A percentile compares a stretch with the other conserved stretches of the same genome.
Conservation (phyloP, 2,329 filamentous ascomycete genomes). For the Diaporthe citri region DNA sequence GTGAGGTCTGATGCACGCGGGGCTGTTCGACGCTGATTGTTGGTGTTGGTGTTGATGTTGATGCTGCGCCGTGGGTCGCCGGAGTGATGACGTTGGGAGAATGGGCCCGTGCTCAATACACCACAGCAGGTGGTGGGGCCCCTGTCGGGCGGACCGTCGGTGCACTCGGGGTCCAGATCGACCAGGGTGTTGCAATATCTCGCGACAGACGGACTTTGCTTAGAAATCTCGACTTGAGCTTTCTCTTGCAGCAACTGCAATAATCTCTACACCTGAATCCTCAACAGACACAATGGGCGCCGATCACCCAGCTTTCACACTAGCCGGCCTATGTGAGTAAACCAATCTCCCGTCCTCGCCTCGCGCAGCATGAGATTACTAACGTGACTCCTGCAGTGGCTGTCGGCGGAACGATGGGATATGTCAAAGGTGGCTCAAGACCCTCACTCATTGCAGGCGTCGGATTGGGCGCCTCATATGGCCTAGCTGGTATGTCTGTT, state of each 20-base stretch:
- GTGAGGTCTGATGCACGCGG: not conserved
- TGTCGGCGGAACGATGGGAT: slow-evolving; percentile 50
- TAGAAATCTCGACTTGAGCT: slow-evolving; percentile 9
- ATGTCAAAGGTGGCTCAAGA: slow-evolving; percentile 47
- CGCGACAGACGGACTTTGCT: not conserved
- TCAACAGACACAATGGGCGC: slow-evolving; percentile 43
- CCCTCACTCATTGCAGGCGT: slow-evolving; percentile 51
- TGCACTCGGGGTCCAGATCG: not conserved
- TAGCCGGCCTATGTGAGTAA: slow-evolving; percentile 53
- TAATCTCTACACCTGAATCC: not conserved
- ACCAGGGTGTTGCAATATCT: slow-evolving; percentile 1
- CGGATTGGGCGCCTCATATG: slow-evolving; percentile 50
- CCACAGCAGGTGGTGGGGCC: not conserved
- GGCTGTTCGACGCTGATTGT: not conserved
- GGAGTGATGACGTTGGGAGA: slow-evolving; percentile 24
- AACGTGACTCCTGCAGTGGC: slow-evolving; percentile 46
- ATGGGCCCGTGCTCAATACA: slow-evolving; percentile 19
- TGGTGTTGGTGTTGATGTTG: slow-evolving; percentile 22
- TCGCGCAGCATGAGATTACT: not conserved
- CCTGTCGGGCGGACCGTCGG: not conserved
- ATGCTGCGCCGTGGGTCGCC: slow-evolving; percentile 11
- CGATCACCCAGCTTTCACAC: slow-evolving; percentile 56
- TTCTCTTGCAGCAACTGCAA: not conserved
- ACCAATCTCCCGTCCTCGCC: not conserved
- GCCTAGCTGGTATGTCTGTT: slow-evolving; percentile 45